A percentile compares a stretch with the other conserved stretches of the same genome.
Conservation (phyloP, 2,329 filamentous ascomycete genomes). For the Botrytis elliptica region DNA sequence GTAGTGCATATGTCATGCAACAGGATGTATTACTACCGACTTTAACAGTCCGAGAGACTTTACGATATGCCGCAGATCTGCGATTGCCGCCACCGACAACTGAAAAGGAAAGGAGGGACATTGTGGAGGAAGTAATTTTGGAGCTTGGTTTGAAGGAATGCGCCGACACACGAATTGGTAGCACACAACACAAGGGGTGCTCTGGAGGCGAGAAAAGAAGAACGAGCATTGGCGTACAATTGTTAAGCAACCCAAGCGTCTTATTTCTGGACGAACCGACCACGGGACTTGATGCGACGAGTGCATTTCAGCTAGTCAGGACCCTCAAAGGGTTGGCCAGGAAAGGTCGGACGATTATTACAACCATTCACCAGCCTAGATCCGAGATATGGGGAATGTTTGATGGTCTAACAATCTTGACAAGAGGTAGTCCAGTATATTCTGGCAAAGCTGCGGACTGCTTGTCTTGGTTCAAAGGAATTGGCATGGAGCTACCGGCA, state of each 20-base stretch:
- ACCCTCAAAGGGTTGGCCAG: slow-evolving; percentile 67
- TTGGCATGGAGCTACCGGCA: slow-evolving; percentile 61
- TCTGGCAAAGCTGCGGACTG: slow-evolving; percentile 59
- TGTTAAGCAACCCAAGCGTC: slow-evolving; percentile 75
- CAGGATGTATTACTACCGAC: slow-evolving; percentile 73
- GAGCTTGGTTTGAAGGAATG: slow-evolving; percentile 76
- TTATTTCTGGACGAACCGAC: slow-evolving; percentile 79
- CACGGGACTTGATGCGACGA: slow-evolving; percentile 74
- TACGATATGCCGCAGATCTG: slow-evolving; percentile 70
- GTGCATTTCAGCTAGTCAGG: slow-evolving; percentile 69
- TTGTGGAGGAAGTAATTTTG: slow-evolving; percentile 75
- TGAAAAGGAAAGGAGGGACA: slow-evolving; percentile 54
- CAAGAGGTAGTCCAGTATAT: slow-evolving; percentile 66
- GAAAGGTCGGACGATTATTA: slow-evolving; percentile 69
- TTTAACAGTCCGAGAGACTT: slow-evolving; percentile 72
- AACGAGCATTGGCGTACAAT: slow-evolving; percentile 74
- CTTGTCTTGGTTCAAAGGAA: slow-evolving; percentile 60
- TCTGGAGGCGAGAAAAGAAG: slow-evolving; percentile 77
- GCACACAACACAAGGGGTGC: slow-evolving; percentile 69
- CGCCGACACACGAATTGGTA: slow-evolving; percentile 71
- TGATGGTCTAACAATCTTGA: slow-evolving; percentile 68
- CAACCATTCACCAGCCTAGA: slow-evolving; percentile 74
- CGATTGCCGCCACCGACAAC: slow-evolving; percentile 64
- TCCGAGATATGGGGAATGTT: slow-evolving; percentile 80
- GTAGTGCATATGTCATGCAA: slow-evolving; percentile 72